phyloP scores from a whole-genome alignment of 176 grass and related monocot genomes.

The Bromus sterilis region DNA sequence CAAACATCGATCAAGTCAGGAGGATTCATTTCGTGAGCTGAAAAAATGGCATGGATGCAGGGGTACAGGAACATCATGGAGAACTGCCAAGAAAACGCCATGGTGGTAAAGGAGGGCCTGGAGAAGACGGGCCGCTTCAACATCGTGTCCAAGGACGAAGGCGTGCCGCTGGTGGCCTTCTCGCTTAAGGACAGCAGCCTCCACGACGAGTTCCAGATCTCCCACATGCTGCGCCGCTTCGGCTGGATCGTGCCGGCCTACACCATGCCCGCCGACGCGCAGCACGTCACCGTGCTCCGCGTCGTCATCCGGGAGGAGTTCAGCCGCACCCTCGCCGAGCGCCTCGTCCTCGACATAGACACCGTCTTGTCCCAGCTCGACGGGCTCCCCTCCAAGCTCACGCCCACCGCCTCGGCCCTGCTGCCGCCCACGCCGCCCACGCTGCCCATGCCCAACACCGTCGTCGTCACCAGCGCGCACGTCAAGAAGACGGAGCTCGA shows the following conservation, averaged over 20 bases:
- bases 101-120: constrained; percentile 82
- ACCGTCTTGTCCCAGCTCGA: too few species aligned
- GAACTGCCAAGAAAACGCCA: constrained; percentile 96
- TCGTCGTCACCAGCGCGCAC: background rate
- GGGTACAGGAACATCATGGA: constrained; percentile 98
- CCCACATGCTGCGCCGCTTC: constrained; percentile 87
- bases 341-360: too few species aligned
- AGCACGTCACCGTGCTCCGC: constrained; percentile 65
- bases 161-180: constrained; percentile 91
- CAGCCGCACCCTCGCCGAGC: too few species aligned
- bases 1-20: background rate
- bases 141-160: constrained; percentile 93
- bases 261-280: constrained; percentile 87
- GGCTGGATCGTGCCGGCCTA: constrained; percentile 98
- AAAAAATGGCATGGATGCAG: constrained; percentile 8
- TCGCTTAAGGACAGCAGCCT: constrained; percentile 76
- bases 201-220: constrained; percentile 94
- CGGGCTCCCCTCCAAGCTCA: constrained; percentile 14
- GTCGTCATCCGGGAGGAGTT: too few species aligned
- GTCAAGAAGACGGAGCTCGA: constrained; percentile 40
- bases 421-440: background rate
- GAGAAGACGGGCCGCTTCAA: constrained; percentile 60
- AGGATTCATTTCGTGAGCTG: background rate
- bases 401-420: constrained; percentile 5
- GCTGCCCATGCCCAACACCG: constrained; percentile 6